Base-by-base conservation (phyloP, 768 basidiomycete species). In the Crucibulum laeve region DNA sequence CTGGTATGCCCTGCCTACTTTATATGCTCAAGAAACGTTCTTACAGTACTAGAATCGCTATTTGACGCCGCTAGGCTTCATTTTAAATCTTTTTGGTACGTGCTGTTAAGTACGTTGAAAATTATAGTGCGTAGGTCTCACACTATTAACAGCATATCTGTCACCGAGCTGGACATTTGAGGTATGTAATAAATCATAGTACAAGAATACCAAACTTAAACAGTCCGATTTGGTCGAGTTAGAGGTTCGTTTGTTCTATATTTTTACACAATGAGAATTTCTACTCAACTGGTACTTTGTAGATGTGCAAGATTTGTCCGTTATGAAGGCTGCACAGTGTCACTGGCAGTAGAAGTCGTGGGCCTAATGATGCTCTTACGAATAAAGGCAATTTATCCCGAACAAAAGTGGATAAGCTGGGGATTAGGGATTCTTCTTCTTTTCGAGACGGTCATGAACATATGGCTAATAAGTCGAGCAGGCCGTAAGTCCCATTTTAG, bases 31-130 rank as follows among this genome's bases (percentile, higher is more conserved):
- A n/a, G n/a, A 23, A 38, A 4, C 5, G 24, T 23, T 5, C 35
- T 43, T 6, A 38, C n/a, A 21, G n/a, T 3, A 18, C n/a, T 26
- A 79, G 75, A 79, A 78, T 47, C 70, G 78, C 21, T 79, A 79
- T 50, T 50, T 78, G 14, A 76, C 70, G 0, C 76, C 76, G 0
- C 54, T 77, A 3, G 73, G 71, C 1, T 79, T 79, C 49, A 65
- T 77, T 13, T 53, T 77, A 24, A 75, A 77, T 41, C 49, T 76
- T 4, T 66, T 58, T 37, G 69, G 62, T 58, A 45, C 21, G 42
- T 30, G 10, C 10, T 36, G 7, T 36, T 10, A 8, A 18, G 6
- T 10, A 7, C 17, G 8, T 10, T 19, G 35, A 10, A 6, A 18
- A 36, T 10, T 7, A 17, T 7, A 7, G 8, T 36, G 10, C 17